Base-by-base conservation (phyloP, 345 rosid species). In the Brassica nigra region DNA sequence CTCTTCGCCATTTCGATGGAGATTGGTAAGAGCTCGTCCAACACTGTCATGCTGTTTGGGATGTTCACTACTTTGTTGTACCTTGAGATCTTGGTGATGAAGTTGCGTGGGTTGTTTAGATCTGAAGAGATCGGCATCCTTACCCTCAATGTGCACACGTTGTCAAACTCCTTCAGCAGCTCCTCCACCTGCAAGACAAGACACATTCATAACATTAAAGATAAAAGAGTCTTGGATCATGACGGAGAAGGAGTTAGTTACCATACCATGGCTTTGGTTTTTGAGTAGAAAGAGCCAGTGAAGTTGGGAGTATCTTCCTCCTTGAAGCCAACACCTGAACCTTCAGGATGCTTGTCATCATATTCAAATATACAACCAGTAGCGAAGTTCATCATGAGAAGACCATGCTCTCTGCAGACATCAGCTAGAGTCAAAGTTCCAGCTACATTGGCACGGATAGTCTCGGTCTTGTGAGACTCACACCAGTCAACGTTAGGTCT, bases 401-500 rank as follows among this genome's bases (percentile, higher is more conserved):
- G 82, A 29, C 80, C 86, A 23, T 90, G 84, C 77, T 90, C 94
- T 85, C 90, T 86, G 85, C 97, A 91, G 16, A 90, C 86, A 70
- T 91, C 92, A 49, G 92, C 97, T 70, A 91, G 83, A 15, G 94
- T 90, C 74, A 90, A 77, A n/a, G 94, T 87, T 6, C 94, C 97
- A 57, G 87, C 82, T 20, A 91, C 97, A 20, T 91, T 91, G 73
- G 94, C 81, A 52, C 92, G 87, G 70, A 90, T 88, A 10, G 97
- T 91, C 78, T 90, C 92, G 0, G 90, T 66, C 81, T 85, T 88
- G 76, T 91, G 91, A 66, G 91, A 77, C 73, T 91, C 97, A 65
- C 94, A 91, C 94, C 94, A 90, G 79, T 91, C 97, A 33, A 90
- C 92, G 68, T 91, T 91, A 11, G 94, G 97, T 73, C 92, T 88